A percentile compares a stretch with the other conserved stretches of the same genome.
These are phyloP conservation scores for Vararia minispora DNA, from an alignment of 768 basidiomycete species.

Conservation along the genomic window DNA sequence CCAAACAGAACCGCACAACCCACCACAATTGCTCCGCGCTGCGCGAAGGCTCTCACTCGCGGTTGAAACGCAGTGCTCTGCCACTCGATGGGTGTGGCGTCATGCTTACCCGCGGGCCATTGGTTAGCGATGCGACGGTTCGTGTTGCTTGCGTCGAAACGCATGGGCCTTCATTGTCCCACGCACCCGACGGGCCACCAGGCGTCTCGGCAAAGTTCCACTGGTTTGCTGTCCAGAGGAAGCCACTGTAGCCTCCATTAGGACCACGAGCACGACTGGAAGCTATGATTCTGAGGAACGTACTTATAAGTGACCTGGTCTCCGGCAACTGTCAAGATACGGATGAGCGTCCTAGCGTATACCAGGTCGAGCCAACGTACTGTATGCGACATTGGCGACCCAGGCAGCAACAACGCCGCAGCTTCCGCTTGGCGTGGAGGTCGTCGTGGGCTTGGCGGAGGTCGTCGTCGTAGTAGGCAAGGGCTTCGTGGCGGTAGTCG, in stretches of 20 bases:
- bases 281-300: too few relatives aligned
- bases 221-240: conserved; percentile 37
- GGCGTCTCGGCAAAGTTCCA: conserved; percentile 32
- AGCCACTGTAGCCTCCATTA: conserved; percentile 22
- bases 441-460: conserved; percentile 9
- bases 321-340: conserved; percentile 28
- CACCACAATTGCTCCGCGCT: too few relatives aligned
- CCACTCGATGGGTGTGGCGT: too few relatives aligned
- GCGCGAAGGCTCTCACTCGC: too few relatives aligned
- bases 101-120: too few relatives aligned
- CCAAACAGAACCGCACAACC: too few relatives aligned
- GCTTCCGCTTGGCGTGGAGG: conserved; percentile 17
- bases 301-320: conserved; percentile 29
- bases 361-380: conserved; percentile 21
- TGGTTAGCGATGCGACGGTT: too few relatives aligned
- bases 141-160: conserved; percentile 1
- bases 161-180: conserved; percentile 24
- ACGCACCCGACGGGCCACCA: conserved; percentile 18
- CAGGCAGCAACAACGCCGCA: conserved; percentile 34
- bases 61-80: too few relatives aligned
- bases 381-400: conserved; percentile 22
- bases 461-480: conserved; percentile 4
- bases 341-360: neutral
- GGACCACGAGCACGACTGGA: too few relatives aligned
- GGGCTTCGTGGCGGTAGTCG: conserved; percentile 14